Base-by-base conservation (phyloP, 495 filamentous ascomycete genomes). In the Penicillium atrosanguineum region DNA sequence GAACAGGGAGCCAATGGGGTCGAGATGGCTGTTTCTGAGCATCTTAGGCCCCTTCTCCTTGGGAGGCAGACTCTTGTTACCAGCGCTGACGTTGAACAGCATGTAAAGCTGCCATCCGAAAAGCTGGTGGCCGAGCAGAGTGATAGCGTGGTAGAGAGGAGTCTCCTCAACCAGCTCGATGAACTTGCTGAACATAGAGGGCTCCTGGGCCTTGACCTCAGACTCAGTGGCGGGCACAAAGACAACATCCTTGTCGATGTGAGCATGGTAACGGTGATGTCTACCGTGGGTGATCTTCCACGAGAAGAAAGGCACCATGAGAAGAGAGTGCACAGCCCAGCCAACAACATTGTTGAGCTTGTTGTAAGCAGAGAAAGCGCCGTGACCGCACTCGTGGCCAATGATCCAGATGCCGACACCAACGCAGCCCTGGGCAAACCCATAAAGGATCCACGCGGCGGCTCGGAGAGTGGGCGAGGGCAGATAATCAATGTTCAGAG, bases 261-360 rank as follows among this genome's bases (percentile, higher is more conserved):
- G 74, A 16, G 76, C 79, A 18, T 82, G 82, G 52, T 78, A 78
- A 49, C 80, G 87, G 74, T 90, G 87, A 68, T 90, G 87, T 53
- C 85, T 83, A 59, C 80, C 80, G 56, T 90, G 87, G 48, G 83
- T 86, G 63, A 87, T 83, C 71, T 88, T 83, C 87, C 87, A 90
- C 25, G 84, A 87, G 72, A 87, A 87, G 72, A 85, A 90, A 1
- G 87, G 87, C 5, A 88, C 85, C 55, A 86, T 73, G 11, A 89
- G 73, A 23, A 78, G 67, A 0, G 85, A 88, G 63, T 90, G 87
- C 42, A 74, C 65, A 50, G 85, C 70, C 81, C 84, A 85, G 25
- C 87, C 87, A 51, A 88, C 79, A 52, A 80, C 77, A 56, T 87
- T 80, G 57, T 90, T 90, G 31, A 88, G 69, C 25, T 37, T 65